A percentile compares a stretch with the other conserved stretches of the same genome.
Evolutionary conservation across 164 flowering plant genomes (phyloP).

Genomic region (Akebia trifoliata): DNA sequence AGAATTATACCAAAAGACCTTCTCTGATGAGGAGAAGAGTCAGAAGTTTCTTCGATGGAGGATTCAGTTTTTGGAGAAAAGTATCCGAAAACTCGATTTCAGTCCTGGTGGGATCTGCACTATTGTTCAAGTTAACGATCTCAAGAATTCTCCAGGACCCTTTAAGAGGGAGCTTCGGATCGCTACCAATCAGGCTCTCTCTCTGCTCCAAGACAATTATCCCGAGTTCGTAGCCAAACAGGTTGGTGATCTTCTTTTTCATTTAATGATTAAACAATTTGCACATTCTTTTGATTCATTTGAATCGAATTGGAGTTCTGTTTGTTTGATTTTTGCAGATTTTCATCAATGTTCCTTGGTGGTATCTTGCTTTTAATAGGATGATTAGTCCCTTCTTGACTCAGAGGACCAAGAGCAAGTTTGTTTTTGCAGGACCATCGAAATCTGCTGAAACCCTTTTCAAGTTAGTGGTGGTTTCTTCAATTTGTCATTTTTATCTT

Average conservation of each 20-base stretch:
- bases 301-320: no score
- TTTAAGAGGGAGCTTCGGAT: constrained; percentile 52
- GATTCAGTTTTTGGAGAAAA: constrained; percentile 84
- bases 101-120: constrained; percentile 60
- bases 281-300: no score
- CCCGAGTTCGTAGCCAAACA: constrained; percentile 96
- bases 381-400: constrained; percentile 86
- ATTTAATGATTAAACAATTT: no score
- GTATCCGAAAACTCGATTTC: constrained; percentile 71
- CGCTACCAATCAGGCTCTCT: constrained; percentile 64
- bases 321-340: no score
- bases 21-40: constrained; percentile 73
- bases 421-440: constrained; percentile 82
- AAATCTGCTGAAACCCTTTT: constrained; percentile 85
- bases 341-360: constrained; percentile 96
- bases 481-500: no score
- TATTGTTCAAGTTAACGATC: constrained; percentile 75
- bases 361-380: constrained; percentile 74
- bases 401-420: constrained; percentile 95
- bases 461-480: no score
- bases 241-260: no score
- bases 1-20: constrained; percentile 60
- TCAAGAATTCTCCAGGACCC: constrained; percentile 73
- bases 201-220: constrained; percentile 79
- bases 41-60: constrained; percentile 62